Percentiles rank a stretch among this genome's conserved stretches.
phyloP scores from a whole-genome alignment of 2,329 filamentous ascomycete genomes.

The Aspergillus sp. region DNA sequence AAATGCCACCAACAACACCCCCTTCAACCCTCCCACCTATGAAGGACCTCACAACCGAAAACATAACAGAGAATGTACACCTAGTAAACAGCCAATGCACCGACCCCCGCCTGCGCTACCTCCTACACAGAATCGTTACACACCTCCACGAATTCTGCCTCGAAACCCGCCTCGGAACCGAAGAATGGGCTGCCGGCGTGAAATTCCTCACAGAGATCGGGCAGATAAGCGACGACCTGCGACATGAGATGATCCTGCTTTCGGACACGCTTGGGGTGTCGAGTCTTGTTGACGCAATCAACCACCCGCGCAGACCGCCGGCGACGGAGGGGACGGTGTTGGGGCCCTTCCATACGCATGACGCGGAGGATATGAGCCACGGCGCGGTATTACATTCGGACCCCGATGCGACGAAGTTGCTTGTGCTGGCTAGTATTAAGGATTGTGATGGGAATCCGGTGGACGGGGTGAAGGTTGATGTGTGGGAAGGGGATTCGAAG shows the following conservation, averaged over 20 bases:
- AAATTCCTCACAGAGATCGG: constrained; percentile 61
- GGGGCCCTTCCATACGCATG: constrained; percentile 30
- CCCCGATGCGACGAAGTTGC: constrained; percentile 17
- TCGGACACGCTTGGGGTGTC: constrained; percentile 27
- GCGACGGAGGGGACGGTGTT: constrained; percentile 29
- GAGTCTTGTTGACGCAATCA: constrained; percentile 27
- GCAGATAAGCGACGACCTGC: constrained; percentile 16
- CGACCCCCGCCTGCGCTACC: constrained; percentile 66
- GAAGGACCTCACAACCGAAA: constrained; percentile 73
- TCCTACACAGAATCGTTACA: constrained; percentile 70
- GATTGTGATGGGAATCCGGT: constrained; percentile 24
- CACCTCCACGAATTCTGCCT: constrained; percentile 81
- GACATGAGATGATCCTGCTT: constrained; percentile 16
- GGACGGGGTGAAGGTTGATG: constrained; percentile 19
- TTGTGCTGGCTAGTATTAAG: constrained; percentile 22
- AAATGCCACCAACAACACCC: constrained; percentile 15
- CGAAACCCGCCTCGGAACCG: constrained; percentile 71
- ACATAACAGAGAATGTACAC: constrained; percentile 75
- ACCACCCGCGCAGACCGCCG: constrained; percentile 18
- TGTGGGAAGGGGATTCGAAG: constrained; percentile 30
- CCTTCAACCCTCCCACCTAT: constrained; percentile 40
- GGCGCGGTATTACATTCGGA: constrained; percentile 22
- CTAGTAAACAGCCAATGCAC: constrained; percentile 70
- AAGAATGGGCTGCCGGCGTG: constrained; percentile 75
- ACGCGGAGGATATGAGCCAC: constrained; percentile 21